A percentile compares a stretch with the other conserved stretches of the same genome.
Conservation (phyloP, 805 yeast species). For the Cyberlindnera petersonii region DNA sequence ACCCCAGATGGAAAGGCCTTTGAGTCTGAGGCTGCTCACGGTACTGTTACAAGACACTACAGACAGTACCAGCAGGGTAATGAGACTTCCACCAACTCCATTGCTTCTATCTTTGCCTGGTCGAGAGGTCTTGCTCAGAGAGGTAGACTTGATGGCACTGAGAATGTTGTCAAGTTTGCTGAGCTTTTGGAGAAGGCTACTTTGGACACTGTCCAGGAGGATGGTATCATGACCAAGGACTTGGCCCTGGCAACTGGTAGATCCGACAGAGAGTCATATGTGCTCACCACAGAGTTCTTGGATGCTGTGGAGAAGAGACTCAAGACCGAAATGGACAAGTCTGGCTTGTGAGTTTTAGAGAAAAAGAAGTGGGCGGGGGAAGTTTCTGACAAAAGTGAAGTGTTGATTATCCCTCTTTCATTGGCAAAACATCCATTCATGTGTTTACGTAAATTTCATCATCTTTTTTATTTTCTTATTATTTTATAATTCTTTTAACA, state of each 20-base stretch:
- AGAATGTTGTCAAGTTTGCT: slow-evolving; percentile 82
- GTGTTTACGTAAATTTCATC: no score
- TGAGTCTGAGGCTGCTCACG: slow-evolving; percentile 98
- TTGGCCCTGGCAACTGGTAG: slow-evolving; percentile 86
- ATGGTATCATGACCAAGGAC: slow-evolving; percentile 93
- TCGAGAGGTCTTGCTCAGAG: slow-evolving; percentile 90
- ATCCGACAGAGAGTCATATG: slow-evolving; percentile 77
- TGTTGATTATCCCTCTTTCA: no score
- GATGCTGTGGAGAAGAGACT: slow-evolving; percentile 70
- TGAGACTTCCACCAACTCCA: slow-evolving; percentile 95
- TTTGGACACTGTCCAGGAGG: slow-evolving; percentile 76
- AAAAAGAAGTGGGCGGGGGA: neutral
- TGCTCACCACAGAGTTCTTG: slow-evolving; percentile 73
- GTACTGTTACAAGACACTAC: slow-evolving; percentile 95
- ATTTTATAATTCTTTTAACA: neutral
- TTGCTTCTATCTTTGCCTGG: slow-evolving; percentile 98
- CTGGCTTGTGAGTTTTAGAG: slow-evolving; percentile 10
- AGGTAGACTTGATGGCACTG: slow-evolving; percentile 83
- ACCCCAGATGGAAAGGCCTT: slow-evolving; percentile 96
- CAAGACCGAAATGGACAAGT: slow-evolving; percentile 30
- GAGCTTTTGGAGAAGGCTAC: slow-evolving; percentile 77
- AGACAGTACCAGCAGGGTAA: slow-evolving; percentile 95
- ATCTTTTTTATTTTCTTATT: no score
- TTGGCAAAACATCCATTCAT: no score
- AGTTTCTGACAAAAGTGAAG: slow-evolving; percentile 1